A percentile compares a stretch with the other conserved stretches of the same genome.
Evolutionary conservation across 169 alveolate species (phyloP).

Genomic region (Plasmodium coatneyi): DNA sequence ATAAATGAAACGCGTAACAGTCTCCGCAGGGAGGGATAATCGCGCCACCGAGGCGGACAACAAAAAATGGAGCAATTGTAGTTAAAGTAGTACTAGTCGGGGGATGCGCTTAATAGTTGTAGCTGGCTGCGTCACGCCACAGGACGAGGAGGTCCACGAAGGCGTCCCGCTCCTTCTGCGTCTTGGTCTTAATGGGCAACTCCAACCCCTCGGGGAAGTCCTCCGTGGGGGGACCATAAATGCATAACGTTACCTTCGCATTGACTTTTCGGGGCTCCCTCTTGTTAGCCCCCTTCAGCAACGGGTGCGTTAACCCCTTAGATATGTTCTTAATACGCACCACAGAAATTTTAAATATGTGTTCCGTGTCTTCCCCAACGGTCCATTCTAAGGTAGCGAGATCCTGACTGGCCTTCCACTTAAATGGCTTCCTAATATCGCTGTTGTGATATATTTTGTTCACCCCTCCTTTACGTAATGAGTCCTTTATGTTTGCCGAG

Average conservation of each 20-base stretch:
- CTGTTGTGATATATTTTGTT: conserved; percentile 82
- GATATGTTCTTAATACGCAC: conserved; percentile 91
- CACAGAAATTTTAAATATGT: conserved; percentile 86
- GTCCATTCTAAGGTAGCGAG: conserved; percentile 91
- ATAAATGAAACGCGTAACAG: not conserved
- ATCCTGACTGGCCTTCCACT: conserved; percentile 90
- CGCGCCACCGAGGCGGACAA: too few species aligned
- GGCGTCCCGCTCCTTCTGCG: conserved; percentile 90
- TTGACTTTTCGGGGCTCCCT: conserved; percentile 90
- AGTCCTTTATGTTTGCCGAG: conserved; percentile 88
- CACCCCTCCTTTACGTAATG: conserved; percentile 90
- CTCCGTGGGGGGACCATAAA: conserved; percentile 92
- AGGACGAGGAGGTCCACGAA: conserved; percentile 89
- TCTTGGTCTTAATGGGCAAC: conserved; percentile 89
- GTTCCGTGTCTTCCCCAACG: conserved; percentile 87
- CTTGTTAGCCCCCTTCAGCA: conserved; percentile 87
- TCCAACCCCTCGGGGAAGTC: conserved; percentile 93
- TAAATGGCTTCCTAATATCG: conserved; percentile 77
- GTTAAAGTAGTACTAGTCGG: not conserved
- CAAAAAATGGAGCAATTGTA: too few species aligned
- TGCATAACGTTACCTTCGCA: conserved; percentile 84
- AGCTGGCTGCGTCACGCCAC: conserved; percentile 95
- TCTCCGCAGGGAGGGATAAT: not conserved
- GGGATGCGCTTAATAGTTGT: conserved; percentile 79
- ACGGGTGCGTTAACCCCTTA: conserved; percentile 90